Evolutionary conservation across 2,329 filamentous ascomycete genomes (phyloP).

Genomic region (Fusarium sp.): DNA sequence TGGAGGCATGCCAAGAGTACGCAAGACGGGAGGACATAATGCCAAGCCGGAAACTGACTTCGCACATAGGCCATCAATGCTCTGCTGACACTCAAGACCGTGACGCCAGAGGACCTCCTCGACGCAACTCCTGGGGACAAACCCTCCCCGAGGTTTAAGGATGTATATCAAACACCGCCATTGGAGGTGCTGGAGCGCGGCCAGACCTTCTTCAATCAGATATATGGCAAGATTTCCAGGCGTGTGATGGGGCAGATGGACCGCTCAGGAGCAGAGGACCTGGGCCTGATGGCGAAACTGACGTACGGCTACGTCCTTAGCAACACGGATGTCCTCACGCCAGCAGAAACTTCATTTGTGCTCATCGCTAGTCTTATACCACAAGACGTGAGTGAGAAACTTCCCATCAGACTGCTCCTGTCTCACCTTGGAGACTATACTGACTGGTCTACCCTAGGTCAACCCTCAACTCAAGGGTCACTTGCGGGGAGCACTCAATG

Average conservation of each 20-base stretch:
- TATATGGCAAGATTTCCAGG: conserved; percentile 43
- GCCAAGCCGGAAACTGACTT: conserved; percentile 10
- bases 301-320: conserved; percentile 44
- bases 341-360: conserved; percentile 41
- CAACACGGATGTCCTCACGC: conserved; percentile 41
- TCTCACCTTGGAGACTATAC: neutral
- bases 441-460: conserved; percentile 31
- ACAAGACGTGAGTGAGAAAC: conserved; percentile 38
- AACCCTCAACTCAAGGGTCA: conserved; percentile 45
- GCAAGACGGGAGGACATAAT: neutral
- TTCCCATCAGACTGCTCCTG: neutral
- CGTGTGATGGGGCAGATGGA: conserved; percentile 44
- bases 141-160: conserved; percentile 23
- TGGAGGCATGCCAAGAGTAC: conserved; percentile 43
- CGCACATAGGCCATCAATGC: conserved; percentile 40
- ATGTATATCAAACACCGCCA: conserved; percentile 34
- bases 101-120: conserved; percentile 40
- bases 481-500: conserved; percentile 41
- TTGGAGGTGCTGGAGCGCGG: conserved; percentile 34
- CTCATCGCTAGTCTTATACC: conserved; percentile 45
- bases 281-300: conserved; percentile 41
- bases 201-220: conserved; percentile 36
- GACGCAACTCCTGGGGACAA: conserved; percentile 16
- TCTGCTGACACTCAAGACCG: conserved; percentile 36
- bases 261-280: conserved; percentile 40